Evolutionary conservation across 306 rosid genomes (phyloP), one percentile per base, ranked within the genome.

Genomic region (Rosa lucieae): DNA sequence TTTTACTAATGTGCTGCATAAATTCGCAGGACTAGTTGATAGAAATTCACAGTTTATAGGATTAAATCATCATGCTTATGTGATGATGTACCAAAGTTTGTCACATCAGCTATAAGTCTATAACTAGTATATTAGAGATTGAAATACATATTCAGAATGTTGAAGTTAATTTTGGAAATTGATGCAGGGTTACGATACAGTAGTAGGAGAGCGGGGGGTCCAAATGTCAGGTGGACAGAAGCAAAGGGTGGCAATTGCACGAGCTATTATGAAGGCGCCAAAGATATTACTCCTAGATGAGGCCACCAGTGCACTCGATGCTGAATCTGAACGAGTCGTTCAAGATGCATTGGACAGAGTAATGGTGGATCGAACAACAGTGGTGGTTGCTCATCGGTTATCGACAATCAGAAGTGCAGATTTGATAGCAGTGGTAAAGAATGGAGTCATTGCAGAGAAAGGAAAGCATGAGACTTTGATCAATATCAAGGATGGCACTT

Each of bases 291-390:
- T 87, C 5, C 83, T 91, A 46, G 93, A 91, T 79, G 95, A 90
- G 81, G 95, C 95, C 44, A 90, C 96, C 1, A 91, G 96, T 83
- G 93, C 96, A 58, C 87, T 91, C 43, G 97, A 91, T 84, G 93
- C 97, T 0, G 93, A 91, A 80, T 91, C 93, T 10, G 97, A 91
- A 61, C 81, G 85, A 78, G 87, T 89, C 18, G 93, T 91, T 23
- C 97, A 91, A 63, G 93, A 91, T 78, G 96, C 93, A 52, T 70
- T 91, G 55, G 93, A 91, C 66, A 80, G 47, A 43, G 85, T 89
- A 35, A 88, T 88, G 86, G 84, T 88, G 78, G 73, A 88, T 21
- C 73, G 93, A 63, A 91, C 97, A 48, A 88, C 92, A 18, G 61
- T 91, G 44, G 77, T 91, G n/a, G 93, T 91, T 70, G 93, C 97